Percentiles rank a stretch among this genome's conserved stretches.
phyloP scores from a whole-genome alignment of 1,284 basidiomycete species.

The Ceratobasidium sp. region DNA sequence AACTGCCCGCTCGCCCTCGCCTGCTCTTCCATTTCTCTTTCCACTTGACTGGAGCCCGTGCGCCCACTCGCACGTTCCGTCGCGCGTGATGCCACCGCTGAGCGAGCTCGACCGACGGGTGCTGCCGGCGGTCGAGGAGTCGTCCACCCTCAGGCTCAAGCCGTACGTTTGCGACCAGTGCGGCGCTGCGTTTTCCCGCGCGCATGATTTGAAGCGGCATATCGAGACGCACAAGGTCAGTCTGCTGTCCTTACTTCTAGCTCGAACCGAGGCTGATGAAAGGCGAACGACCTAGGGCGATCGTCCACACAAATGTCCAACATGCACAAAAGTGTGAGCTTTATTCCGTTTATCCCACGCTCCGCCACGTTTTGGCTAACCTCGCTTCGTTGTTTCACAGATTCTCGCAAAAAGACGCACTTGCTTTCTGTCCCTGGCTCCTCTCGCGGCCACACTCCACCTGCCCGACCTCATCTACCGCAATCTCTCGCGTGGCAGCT shows the following conservation, averaged over 20 bases:
- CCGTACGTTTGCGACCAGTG: constrained; percentile 44
- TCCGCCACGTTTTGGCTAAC: background rate
- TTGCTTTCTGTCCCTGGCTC: too few relatives aligned
- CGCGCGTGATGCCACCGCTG: constrained; percentile 27
- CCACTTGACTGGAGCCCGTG: too few relatives aligned
- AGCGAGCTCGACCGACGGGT: constrained; percentile 20
- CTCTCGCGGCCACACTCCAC: too few relatives aligned
- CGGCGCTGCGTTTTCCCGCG: constrained; percentile 43
- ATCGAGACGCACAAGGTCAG: constrained; percentile 42
- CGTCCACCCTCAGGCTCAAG: constrained; percentile 19
- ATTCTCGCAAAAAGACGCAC: constrained; percentile 28
- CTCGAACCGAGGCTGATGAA: background rate
- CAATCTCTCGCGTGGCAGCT: too few relatives aligned
- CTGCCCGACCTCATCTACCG: too few relatives aligned
- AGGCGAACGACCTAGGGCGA: background rate
- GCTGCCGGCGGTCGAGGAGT: background rate
- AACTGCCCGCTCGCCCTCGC: too few relatives aligned
- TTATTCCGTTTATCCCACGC: too few relatives aligned
- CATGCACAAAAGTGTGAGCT: constrained; percentile 36
- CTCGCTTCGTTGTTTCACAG: background rate
- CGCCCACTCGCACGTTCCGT: background rate
- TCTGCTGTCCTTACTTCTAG: background rate
- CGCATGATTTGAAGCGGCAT: constrained; percentile 45
- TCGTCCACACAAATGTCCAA: constrained; percentile 34
- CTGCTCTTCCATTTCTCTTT: too few relatives aligned